Evolutionary conservation across 257 asterid genomes (phyloP), one percentile per base, ranked within the genome.

Genomic region (Solanum sitiens): DNA sequence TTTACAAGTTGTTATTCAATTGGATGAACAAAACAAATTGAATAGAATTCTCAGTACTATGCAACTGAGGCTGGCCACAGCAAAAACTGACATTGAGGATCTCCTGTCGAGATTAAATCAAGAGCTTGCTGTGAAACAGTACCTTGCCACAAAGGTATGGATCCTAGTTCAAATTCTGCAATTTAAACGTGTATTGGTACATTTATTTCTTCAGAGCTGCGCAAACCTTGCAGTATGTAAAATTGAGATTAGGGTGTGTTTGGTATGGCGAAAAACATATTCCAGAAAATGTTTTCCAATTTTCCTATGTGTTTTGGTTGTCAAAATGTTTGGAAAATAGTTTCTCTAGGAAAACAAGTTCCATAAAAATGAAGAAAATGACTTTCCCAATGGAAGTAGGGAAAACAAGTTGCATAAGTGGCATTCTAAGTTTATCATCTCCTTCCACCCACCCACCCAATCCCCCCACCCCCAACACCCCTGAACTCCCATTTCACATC

Each of bases 61-160:
- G 94, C 92, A 92, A 87, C 91, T 88, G 89, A 88, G 86, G 83
- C 76, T 92, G 56, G 89, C 86, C 86, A 88, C 94, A 37, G 91
- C 95, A 87, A 92, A 89, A 88, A 88, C 92, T 71, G 95, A 93
- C 88, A 72, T 91, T 67, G 94, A 93, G 84, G 94, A 92, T 90
- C 95, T 94, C 50, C 86, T 89, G 32, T 87, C 93, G 85, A 93
- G 97, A 90, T 88, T 90, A 72, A 77, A 89, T 89, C 95, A 92
- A 86, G 98, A 95, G 92, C 89, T 90, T 88, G 87, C 96, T 89
- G 92, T 85, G n/a, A 90, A 92, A 88, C 91, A 89, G 74, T 92
- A 91, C 85, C 95, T 94, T 86, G 87, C 91, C 11, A 87, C 92
- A 61, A 93, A 94, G 96, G 96, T 95, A 88, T 83, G 50, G 75